Base-by-base conservation (phyloP, 2,329 filamentous ascomycete genomes). In the Akanthomyces lecanii region DNA sequence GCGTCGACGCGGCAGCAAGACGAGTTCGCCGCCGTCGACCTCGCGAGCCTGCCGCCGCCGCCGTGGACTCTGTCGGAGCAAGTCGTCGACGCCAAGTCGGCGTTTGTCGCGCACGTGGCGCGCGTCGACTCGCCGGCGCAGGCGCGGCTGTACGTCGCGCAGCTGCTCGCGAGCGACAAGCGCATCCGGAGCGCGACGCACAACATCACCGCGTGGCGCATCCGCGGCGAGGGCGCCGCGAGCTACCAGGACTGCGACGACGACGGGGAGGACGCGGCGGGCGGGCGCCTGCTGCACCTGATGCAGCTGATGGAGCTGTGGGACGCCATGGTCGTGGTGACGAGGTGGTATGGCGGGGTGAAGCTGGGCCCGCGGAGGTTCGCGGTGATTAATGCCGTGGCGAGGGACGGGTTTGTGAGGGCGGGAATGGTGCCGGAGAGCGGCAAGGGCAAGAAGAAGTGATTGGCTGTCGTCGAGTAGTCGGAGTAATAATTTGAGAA, bases 281-380 rank as follows among this genome's bases (percentile, higher is more conserved):
- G 95, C 0, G 88, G 89, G 0, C 83, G 95, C 48, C 76, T 99
- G 71, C 76, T 98, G 65, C 92, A 96, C 77, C 79, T 99, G 36
- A 89, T 99, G 87, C 92, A 97, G 78, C 77, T 97, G 65, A 97
- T 97, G 91, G 91, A 93, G 71, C 82, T 96, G 12, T 97, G 93
- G 92, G 86, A 96, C 74, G 89, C 89, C 18, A 89, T 98, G 79
- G 92, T 99, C 0, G 89, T 99, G 4, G 94, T 99, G 33, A 92
- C 91, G 45, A 80, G 95, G 66, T 99, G 95, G 95, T 99, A 96
- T 75, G 95, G 95, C 4, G 95, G 95, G 1, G 85, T 96, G 63
- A 89, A 92, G 69, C 77, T 99, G 52, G 95, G 95, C 0, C 93
- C 94, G 56, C 89, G 93, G 73, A 81, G 95, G 67, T 99, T 99